Base-by-base conservation (phyloP, 352 stramenopile genomes). In the Globisporangium carolinianum region DNA sequence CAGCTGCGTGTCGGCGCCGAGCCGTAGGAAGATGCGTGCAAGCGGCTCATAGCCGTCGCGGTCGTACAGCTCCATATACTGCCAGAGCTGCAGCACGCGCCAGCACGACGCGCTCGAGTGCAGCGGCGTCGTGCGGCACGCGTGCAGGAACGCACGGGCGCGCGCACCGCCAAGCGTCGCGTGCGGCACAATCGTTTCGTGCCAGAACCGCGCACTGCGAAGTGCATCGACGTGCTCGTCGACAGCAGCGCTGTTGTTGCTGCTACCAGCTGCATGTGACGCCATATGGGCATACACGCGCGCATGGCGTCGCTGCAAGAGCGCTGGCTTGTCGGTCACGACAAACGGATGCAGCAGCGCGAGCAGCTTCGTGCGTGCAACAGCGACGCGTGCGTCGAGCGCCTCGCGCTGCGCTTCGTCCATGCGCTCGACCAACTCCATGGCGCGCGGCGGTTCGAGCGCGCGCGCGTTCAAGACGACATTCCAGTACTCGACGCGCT, bases 401-500 rank as follows among this genome's bases (percentile, higher is more conserved):
- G 69, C 72, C 36, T 86, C 66, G 3, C 76, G 68, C 24, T 85
- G 58, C 12, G 77, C 71, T 5, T 53, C 51, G 41, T 87, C 75
- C 75, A 91, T 86, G 1, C 62, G 71, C 49, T 91, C 75, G 12
- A 91, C 73, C 11, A 72, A 17, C 41, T 81, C 57, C 68, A 91
- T 79, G 0, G 75, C 72, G 24, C 79, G 81, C 15, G 81, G 81
- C 1, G 71, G 64, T 4, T 68, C 70, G 45, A 77, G 56, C 10
- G 74, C 73, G n/a, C 76, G 68, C 48, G 66, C 73, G 63, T 91
- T 88, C 7, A 86, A 67, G 18, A 91, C 81, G 7, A 91, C 76
- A 48, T 91, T 89, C 81, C 81, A 91, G 58, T 76, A 89, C 65
- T 91, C 78, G 15, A 69, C 51, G 43, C 73, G 71, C 45, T 86